Conservation (phyloP, 2,329 filamentous ascomycete species). For the Aspergillus piperis region DNA sequence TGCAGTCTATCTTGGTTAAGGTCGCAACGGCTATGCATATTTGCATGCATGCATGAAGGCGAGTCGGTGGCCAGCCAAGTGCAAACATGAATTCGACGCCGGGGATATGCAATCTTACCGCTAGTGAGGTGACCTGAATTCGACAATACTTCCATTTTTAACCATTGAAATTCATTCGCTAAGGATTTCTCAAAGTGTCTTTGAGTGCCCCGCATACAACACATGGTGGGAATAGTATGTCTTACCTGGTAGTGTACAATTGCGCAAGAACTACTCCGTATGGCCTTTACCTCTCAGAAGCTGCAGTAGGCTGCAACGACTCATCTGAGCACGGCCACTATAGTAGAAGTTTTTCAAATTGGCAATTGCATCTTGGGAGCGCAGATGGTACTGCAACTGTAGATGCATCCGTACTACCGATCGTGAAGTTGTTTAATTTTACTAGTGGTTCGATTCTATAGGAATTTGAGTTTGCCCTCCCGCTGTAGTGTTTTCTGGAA, state of each 20-base stretch:
- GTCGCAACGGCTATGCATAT: background rate
- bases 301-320: too few species aligned
- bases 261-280: too few species aligned
- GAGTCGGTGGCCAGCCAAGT: background rate
- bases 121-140: background rate
- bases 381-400: background rate
- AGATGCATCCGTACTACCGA: background rate
- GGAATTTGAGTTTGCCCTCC: slow-evolving; percentile 2
- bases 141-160: background rate
- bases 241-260: too few species aligned
- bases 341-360: background rate
- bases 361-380: background rate
- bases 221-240: too few species aligned
- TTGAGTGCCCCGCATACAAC: too few species aligned
- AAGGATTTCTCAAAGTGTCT: too few species aligned
- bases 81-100: background rate
- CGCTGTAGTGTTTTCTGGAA: background rate
- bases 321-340: too few species aligned
- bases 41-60: background rate
- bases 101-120: background rate
- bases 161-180: too few species aligned
- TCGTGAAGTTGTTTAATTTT: background rate
- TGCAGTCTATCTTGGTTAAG: background rate
- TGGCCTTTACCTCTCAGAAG: too few species aligned
- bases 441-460: slow-evolving; percentile 1